Evolutionary conservation across 2,329 filamentous ascomycete species (phyloP), one percentile per base, ranked within the genome.

Genomic region (Dactylonectria macrodidyma): DNA sequence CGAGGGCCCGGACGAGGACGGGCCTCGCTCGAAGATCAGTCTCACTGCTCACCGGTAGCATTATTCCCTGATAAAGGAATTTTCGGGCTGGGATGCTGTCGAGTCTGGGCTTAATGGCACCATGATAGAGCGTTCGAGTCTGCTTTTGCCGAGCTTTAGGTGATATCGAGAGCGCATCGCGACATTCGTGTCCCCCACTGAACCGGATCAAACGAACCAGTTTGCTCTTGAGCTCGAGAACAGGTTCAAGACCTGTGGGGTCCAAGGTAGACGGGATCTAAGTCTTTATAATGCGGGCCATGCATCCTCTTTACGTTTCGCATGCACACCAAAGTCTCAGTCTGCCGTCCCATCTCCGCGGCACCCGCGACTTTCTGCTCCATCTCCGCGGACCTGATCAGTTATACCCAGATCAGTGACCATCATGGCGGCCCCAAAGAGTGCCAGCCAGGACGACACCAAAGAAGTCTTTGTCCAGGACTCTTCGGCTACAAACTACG

Each of bases 141-240:
- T 59, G 50, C 12, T 54, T 22, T 71, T 47, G 52, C 65, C 62
- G 56, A 62, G 47, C 57, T 68, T 75, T 70, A 75, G 71, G 74
- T 75, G 73, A 76, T 76, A 70, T 67, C 14, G 19, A 46, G 62
- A 57, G 59, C 44, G 34, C 73, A 76, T 76, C 68, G 63, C 74
- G 74, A 76, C 74, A 76, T 76, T 60, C 26, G 50, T 63, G 51
- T 36, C 19, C 22, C 22, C 65, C 60, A 60, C 64, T 55, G 38
- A 59, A 7, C 26, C 26, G 26, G 4, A 10, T 50, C 59, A 46
- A 63, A 60, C 54, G 56, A 60, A 62, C 33, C 26, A 44, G 51
- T 60, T 22, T 52, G 62, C 34, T 19, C 54, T 36, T 58, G 41
- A 51, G 26, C 30, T 51, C 38, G 7, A 46, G 36, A 14, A 55